Percentiles rank a stretch among this genome's conserved stretches.
phyloP scores from a whole-genome alignment of 768 basidiomycete species.

The Megacollybia marginata region DNA sequence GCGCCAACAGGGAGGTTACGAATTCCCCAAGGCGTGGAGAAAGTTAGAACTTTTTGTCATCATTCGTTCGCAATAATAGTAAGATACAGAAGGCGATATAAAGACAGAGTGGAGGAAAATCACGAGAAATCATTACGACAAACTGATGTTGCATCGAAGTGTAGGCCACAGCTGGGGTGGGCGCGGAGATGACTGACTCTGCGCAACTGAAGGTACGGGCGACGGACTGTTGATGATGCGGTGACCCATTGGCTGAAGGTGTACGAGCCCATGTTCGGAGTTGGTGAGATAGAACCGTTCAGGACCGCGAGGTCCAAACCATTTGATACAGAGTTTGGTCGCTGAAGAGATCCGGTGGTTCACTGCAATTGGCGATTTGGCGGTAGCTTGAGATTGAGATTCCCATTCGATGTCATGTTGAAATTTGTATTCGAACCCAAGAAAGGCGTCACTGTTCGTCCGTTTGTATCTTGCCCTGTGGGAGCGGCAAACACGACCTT shows the following conservation, averaged over 20 bases:
- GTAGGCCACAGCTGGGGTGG: conserved; percentile 41
- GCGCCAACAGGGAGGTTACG: conserved; percentile 10
- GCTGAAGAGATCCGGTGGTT: background rate
- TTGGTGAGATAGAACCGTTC: too few relatives aligned
- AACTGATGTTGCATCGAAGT: conserved; percentile 47
- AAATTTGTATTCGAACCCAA: conserved; percentile 17
- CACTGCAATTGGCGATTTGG: conserved; percentile 5
- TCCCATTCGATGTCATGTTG: conserved; percentile 26
- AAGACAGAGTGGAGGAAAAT: too few relatives aligned
- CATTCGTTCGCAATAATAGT: too few relatives aligned
- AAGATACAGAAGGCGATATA: too few relatives aligned
- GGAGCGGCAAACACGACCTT: conserved; percentile 44
- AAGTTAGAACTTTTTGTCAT: too few relatives aligned
- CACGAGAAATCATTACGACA: too few relatives aligned
- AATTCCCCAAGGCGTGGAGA: conserved; percentile 12
- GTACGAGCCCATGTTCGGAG: too few relatives aligned
- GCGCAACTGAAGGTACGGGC: conserved; percentile 34
- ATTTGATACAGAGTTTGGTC: conserved; percentile 9
- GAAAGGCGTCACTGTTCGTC: conserved; percentile 9
- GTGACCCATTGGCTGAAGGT: too few relatives aligned
- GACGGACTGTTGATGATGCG: conserved; percentile 43
- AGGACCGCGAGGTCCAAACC: too few relatives aligned
- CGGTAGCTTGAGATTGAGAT: conserved; percentile 36
- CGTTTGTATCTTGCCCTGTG: too few relatives aligned
- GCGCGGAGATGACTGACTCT: conserved; percentile 44